Base-by-base conservation (phyloP, 2,329 filamentous ascomycete species). In the Cadophora gregata region DNA sequence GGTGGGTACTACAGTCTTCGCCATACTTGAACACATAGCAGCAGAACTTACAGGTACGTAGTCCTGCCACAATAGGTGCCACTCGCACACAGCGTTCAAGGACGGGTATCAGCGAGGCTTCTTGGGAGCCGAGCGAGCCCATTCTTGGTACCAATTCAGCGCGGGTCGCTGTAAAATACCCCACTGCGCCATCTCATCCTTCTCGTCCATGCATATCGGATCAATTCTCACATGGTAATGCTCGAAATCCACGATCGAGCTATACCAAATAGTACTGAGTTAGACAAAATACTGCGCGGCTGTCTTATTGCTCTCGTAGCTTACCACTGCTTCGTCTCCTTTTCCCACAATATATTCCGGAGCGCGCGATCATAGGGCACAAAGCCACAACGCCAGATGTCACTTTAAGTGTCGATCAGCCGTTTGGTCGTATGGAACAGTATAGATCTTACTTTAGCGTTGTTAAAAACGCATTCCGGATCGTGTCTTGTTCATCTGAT, bases 221-320 rank as follows among this genome's bases (percentile, higher is more conserved):
- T 62, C 48, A 19, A 10, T 19, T 42, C 3, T 24, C 9, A 16
- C 16, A 21, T 62, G 8, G 21, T 62, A 62, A 38, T 62, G 48
- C 48, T 62, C 60, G n/a, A 62, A 62, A 21, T 62, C 60, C 45
- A 62, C 33, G 21, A 62, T 62, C n/a, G 60, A 62, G 19, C 60
- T 62, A 53, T 4, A 45, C n/a, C 45, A n/a, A 16, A 12, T 4
- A 36, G 45, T 2, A 6, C 24, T 24, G 27, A 19, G 48, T 62
- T 19, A 62, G 29, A 10, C 42, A 55, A 38, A n/a, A n/a, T n/a
- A 4, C 25, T n/a, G 10, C 9, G 3, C 36, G 12, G 36, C 16
- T 38, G 1, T 38, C 19, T 27, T 19, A 31, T 19, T n/a, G 19
- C 48, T 25, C 7, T 27, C 14, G 31, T 4, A 24, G 48, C 60